Conservation (phyloP, 306 rosid genomes). For the Alnus rubra region DNA sequence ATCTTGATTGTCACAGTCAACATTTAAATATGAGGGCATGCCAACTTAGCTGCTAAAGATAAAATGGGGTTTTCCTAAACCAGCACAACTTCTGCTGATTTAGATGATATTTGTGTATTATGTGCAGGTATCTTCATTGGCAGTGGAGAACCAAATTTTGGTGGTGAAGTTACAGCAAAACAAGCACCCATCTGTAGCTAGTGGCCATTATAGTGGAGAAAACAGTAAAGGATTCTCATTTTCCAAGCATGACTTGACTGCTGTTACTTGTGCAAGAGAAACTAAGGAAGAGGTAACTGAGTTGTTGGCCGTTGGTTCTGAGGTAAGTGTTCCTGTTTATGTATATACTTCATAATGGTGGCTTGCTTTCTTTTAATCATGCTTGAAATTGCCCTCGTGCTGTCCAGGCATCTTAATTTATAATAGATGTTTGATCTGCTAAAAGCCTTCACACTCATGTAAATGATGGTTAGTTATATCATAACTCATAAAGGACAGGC, state of each 20-base stretch:
- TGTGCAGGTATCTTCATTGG: constrained; percentile 69
- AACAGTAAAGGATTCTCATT: constrained; percentile 25
- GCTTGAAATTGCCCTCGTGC: background rate
- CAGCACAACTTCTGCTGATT: constrained; percentile 15
- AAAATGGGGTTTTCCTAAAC: background rate
- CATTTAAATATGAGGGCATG: background rate
- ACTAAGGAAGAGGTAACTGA: constrained; percentile 43
- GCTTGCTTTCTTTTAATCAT: background rate
- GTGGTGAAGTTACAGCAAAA: constrained; percentile 57
- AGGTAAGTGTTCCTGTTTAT: constrained; percentile 45
- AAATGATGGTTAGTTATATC: background rate
- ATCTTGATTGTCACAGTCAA: constrained; percentile 7
- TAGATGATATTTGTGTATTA: constrained; percentile 32
- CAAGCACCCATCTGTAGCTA: constrained; percentile 34
- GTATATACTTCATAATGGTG: background rate
- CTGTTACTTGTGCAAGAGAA: constrained; percentile 34
- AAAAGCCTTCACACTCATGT: background rate
- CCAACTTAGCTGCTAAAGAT: background rate
- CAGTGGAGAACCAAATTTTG: constrained; percentile 70
- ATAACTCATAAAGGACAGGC: background rate
- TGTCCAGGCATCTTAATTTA: background rate
- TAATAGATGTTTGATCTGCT: background rate
- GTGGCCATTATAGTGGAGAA: constrained; percentile 19
- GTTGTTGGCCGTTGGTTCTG: constrained; percentile 34
- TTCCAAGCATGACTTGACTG: constrained; percentile 29